Evolutionary conservation across 768 basidiomycete species (phyloP).

Genomic region (Clavaria fumosa): DNA sequence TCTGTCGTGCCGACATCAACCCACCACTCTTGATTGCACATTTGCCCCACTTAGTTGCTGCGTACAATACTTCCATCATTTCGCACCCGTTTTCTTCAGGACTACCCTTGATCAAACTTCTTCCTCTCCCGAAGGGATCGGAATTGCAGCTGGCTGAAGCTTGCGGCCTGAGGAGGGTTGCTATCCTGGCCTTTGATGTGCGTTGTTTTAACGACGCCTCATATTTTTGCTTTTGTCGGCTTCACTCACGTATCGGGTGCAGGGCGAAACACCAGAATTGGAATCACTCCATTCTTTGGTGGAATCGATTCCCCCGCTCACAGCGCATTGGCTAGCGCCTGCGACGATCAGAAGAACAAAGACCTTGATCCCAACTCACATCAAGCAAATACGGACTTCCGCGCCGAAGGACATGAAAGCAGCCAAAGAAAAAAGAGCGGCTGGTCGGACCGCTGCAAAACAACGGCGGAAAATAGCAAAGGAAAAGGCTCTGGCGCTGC

Average conservation of each 20-base stretch:
- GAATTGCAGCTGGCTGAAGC: slow-evolving; percentile 43
- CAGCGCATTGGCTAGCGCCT: slow-evolving; percentile 48
- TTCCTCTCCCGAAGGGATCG: slow-evolving; percentile 53
- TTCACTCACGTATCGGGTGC: neutral
- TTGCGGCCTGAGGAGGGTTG: slow-evolving; percentile 50
- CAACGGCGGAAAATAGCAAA: slow-evolving; percentile 12
- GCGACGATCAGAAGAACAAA: slow-evolving; percentile 10
- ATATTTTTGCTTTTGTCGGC: neutral
- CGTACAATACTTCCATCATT: slow-evolving; percentile 41
- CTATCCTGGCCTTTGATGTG: slow-evolving; percentile 57
- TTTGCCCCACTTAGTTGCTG: slow-evolving; percentile 61
- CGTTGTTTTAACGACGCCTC: slow-evolving; percentile 11
- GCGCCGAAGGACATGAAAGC: slow-evolving; percentile 67
- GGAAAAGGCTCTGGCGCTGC: no score
- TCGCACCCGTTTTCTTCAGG: neutral
- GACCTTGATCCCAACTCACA: slow-evolving; percentile 49
- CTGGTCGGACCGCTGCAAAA: slow-evolving; percentile 36
- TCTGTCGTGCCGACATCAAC: slow-evolving; percentile 62
- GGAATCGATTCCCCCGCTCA: slow-evolving; percentile 34
- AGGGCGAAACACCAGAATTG: slow-evolving; percentile 29
- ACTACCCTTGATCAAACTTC: slow-evolving; percentile 30
- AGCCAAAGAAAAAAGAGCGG: slow-evolving; percentile 41
- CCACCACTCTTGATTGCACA: slow-evolving; percentile 60
- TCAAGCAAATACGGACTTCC: slow-evolving; percentile 69
- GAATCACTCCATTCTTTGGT: slow-evolving; percentile 24